These are phyloP conservation scores for Fusarium proliferatum DNA, from an alignment of 2,329 filamentous ascomycete genomes.

Conservation along the genomic window DNA sequence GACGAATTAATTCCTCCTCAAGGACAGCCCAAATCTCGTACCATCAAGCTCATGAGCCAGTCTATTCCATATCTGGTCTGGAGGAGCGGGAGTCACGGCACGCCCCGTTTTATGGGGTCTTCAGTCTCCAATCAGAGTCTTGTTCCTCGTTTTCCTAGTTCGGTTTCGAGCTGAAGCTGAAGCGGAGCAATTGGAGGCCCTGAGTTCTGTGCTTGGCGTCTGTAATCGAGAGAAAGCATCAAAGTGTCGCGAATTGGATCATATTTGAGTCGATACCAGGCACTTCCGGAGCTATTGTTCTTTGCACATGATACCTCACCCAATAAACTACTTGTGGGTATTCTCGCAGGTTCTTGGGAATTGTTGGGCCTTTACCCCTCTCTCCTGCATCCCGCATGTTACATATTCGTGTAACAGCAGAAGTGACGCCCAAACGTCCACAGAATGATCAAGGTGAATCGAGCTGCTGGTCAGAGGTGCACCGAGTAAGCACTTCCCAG, in stretches of 20 bases:
- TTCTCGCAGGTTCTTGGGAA: slow-evolving; percentile 1
- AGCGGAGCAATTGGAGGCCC: background rate
- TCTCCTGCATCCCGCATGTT: background rate
- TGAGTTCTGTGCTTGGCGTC: background rate
- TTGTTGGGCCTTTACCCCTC: background rate
- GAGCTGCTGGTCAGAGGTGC: background rate
- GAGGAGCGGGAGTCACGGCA: slow-evolving; percentile 43
- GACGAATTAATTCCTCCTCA: background rate
- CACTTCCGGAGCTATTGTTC: background rate
- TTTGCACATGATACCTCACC: background rate
- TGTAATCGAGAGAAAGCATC: background rate
- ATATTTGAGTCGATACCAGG: background rate
- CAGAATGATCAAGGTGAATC: background rate
- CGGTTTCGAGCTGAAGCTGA: slow-evolving; percentile 11
- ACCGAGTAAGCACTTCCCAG: background rate
- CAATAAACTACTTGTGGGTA: background rate
- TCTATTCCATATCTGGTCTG: slow-evolving; percentile 27
- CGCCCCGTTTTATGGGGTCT: slow-evolving; percentile 25
- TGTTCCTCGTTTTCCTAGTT: slow-evolving; percentile 4
- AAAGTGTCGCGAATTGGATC: background rate
- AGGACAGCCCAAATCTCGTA: background rate
- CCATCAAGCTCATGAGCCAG: slow-evolving; percentile 7
- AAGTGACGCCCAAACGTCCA: background rate
- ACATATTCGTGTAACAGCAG: background rate
- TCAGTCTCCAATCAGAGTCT: slow-evolving; percentile 32